A percentile compares a stretch with the other conserved stretches of the same genome.
phyloP scores from a whole-genome alignment of 495 filamentous ascomycete species.

The Aspergillus taichungensis region DNA sequence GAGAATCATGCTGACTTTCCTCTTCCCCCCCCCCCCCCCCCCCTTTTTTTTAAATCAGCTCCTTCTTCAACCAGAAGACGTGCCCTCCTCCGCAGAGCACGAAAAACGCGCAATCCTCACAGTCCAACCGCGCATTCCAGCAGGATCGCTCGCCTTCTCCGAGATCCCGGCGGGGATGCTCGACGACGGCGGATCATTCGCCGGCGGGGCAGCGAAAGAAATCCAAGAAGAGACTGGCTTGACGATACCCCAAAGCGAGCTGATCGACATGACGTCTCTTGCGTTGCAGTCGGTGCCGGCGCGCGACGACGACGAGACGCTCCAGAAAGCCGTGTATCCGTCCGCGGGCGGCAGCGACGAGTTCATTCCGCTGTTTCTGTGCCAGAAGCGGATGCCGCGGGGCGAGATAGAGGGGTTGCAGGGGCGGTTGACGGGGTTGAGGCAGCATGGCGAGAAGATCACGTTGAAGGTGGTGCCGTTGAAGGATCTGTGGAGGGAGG shows the following conservation, averaged over 20 bases:
- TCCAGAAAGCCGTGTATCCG: slow-evolving; percentile 63
- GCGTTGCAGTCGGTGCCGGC: slow-evolving; percentile 29
- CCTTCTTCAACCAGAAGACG: slow-evolving; percentile 65
- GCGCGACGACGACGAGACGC: slow-evolving; percentile 24
- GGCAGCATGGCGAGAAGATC: slow-evolving; percentile 77
- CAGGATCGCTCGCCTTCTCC: slow-evolving; percentile 62
- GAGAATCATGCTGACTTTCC: too few relatives aligned
- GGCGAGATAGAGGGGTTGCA: slow-evolving; percentile 57
- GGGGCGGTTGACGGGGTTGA: slow-evolving; percentile 68
- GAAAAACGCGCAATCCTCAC: slow-evolving; percentile 69
- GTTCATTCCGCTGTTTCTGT: slow-evolving; percentile 69
- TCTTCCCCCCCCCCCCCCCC: too few relatives aligned
- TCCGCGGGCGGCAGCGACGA: slow-evolving; percentile 80
- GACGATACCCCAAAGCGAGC: slow-evolving; percentile 42
- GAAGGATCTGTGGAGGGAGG: slow-evolving; percentile 68
- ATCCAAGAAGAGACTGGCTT: slow-evolving; percentile 75
- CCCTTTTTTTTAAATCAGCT: too few relatives aligned
- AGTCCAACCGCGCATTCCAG: slow-evolving; percentile 74
- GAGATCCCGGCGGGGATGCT: slow-evolving; percentile 91
- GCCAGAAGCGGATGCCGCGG: slow-evolving; percentile 58
- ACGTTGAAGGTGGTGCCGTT: slow-evolving; percentile 64
- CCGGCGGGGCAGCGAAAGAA: slow-evolving; percentile 70
- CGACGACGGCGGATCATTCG: slow-evolving; percentile 66
- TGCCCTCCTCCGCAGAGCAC: slow-evolving; percentile 21
- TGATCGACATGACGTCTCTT: slow-evolving; percentile 64